Conservation (phyloP, 768 basidiomycete species). For the Amanita fuliginea region DNA sequence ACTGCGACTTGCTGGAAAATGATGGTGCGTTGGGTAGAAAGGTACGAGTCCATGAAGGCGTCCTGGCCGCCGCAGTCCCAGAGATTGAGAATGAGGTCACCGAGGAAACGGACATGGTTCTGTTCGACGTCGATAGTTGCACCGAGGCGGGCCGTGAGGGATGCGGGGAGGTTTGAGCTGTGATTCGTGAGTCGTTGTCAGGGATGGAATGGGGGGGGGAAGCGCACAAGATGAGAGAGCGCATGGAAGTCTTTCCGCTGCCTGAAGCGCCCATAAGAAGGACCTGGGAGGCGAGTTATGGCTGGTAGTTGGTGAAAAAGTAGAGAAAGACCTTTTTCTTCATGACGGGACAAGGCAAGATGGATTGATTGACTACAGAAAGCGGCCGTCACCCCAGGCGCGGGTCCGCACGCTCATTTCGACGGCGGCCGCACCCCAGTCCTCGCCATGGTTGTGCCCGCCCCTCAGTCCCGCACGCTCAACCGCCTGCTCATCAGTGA, state of each 20-base stretch:
- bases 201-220: constrained; percentile 3
- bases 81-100: constrained; percentile 89
- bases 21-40: constrained; percentile 82
- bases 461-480: constrained; percentile 84
- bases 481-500: constrained; percentile 90
- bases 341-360: constrained; percentile 26
- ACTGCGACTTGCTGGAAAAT: constrained; percentile 97
- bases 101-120: constrained; percentile 94
- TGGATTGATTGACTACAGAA: constrained; percentile 18
- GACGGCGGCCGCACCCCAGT: constrained; percentile 95
- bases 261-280: constrained; percentile 97
- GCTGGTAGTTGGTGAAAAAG: neutral
- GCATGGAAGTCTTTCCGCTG: constrained; percentile 95
- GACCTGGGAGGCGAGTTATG: constrained; percentile 42
- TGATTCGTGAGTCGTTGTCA: constrained; percentile 5
- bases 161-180: constrained; percentile 91
- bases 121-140: constrained; percentile 98
- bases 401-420: constrained; percentile 72
- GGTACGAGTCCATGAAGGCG: constrained; percentile 95
- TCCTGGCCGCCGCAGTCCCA: constrained; percentile 99
- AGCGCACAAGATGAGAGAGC: constrained; percentile 94
- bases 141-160: constrained; percentile 81
- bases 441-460: constrained; percentile 96
- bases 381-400: constrained; percentile 63
- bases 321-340: constrained; percentile 46